Percentiles rank a stretch among this genome's conserved stretches.
Conservation (phyloP, 805 yeast genomes). For the Yarrowia divulgata region DNA sequence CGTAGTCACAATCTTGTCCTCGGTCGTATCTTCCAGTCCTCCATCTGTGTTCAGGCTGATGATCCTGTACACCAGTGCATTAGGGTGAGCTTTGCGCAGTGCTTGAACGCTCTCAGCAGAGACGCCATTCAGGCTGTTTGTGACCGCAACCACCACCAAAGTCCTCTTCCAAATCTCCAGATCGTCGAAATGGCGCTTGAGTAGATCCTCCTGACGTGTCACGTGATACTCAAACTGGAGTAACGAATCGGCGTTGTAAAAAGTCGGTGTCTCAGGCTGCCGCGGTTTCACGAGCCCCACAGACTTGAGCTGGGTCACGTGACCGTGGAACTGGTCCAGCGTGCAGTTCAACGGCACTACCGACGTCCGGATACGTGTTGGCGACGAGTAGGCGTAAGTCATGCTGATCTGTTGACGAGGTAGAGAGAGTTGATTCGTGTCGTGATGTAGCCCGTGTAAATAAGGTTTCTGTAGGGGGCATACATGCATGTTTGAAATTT, state of each 20-base stretch:
- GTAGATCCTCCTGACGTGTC: slow-evolving; percentile 26
- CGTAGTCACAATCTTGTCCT: slow-evolving; percentile 5
- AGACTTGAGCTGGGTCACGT: slow-evolving; percentile 9
- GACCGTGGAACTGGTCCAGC: slow-evolving; percentile 14
- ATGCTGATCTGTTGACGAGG: neutral
- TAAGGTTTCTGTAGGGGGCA: neutral
- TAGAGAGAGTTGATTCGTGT: slow-evolving; percentile 3
- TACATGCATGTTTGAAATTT: neutral
- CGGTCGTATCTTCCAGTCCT: slow-evolving; percentile 6
- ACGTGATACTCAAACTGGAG: slow-evolving; percentile 13
- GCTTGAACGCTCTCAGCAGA: neutral
- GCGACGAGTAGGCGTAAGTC: slow-evolving; percentile 27
- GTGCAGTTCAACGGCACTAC: slow-evolving; percentile 20
- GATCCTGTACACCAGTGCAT: slow-evolving; percentile 41
- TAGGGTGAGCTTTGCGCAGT: slow-evolving; percentile 54
- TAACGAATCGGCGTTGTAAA: neutral
- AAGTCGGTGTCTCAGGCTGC: slow-evolving; percentile 12
- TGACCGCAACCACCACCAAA: slow-evolving; percentile 59
- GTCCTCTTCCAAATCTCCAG: slow-evolving; percentile 89
- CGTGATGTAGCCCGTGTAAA: neutral
- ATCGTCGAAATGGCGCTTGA: slow-evolving; percentile 61
- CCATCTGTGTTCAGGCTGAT: slow-evolving; percentile 19
- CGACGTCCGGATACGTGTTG: slow-evolving; percentile 15
- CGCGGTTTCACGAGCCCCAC: slow-evolving; percentile 30
- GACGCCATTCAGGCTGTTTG: slow-evolving; percentile 48